Evolutionary conservation across 169 alveolate species (phyloP).

Genomic region (Plasmodium sp.): DNA sequence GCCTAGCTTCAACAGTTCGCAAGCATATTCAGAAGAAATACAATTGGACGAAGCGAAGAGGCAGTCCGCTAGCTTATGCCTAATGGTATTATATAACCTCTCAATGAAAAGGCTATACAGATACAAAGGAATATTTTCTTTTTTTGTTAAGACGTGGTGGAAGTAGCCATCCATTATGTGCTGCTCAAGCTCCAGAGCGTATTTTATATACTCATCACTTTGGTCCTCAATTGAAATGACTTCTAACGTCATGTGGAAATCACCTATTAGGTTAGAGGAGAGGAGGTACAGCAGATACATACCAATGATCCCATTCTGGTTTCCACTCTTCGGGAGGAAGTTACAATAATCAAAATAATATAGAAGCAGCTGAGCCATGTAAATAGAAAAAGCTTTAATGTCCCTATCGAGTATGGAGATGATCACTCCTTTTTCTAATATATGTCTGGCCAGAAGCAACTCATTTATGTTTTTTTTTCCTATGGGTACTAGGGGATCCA

Average conservation of each 20-base stretch:
- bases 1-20: constrained; percentile 70
- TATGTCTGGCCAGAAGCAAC: constrained; percentile 32
- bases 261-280: constrained; percentile 81
- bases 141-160: constrained; percentile 27
- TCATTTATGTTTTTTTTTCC: constrained; percentile 33
- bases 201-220: constrained; percentile 44
- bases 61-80: constrained; percentile 82
- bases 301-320: constrained; percentile 77
- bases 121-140: constrained; percentile 57
- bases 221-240: constrained; percentile 56
- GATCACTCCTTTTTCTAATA: constrained; percentile 64
- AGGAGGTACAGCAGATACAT: constrained; percentile 79
- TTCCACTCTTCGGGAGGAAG: constrained; percentile 60
- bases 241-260: constrained; percentile 83
- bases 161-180: constrained; percentile 85
- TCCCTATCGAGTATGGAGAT: constrained; percentile 29
- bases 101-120: constrained; percentile 70
- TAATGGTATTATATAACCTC: constrained; percentile 75
- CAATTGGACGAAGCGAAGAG: constrained; percentile 77
- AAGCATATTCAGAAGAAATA: constrained; percentile 53
- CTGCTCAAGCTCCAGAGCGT: constrained; percentile 81
- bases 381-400: constrained; percentile 54
- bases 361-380: constrained; percentile 37
- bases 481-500: constrained; percentile 54
- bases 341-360: constrained; percentile 21